Base-by-base conservation (phyloP, 2,329 filamentous ascomycete species). In the Colletotrichum neosansevieriae region DNA sequence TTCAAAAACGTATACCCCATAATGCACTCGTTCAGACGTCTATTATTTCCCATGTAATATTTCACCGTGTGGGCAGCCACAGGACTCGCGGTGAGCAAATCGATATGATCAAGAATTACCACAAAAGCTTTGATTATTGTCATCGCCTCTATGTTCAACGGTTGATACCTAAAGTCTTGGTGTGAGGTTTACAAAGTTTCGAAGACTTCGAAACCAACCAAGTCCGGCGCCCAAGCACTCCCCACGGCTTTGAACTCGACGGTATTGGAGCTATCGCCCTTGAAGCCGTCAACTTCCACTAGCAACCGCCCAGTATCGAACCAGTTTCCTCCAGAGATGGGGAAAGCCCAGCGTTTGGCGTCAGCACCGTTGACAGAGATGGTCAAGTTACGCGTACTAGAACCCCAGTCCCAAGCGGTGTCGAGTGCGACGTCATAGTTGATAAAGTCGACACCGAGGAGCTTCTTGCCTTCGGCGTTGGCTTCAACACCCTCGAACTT, bases 301-400 rank as follows among this genome's bases (percentile, higher is more conserved):
- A 78, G 76, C 70, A 86, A 65, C 0, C 82, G 79, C 1, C 81
- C 83, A 0, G 79, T 80, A 74, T 86, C 84, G 62, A 77, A 83
- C 85, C 85, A 88, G 63, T 86, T 80, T 2, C 79, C 77, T 0
- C 84, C 85, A 0, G 82, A 81, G 13, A 87, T 75, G 0, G 85
- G 84, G 21, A 86, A 84, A 0, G 84, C 83, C 70, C 85, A 82
- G 1, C 84, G 74, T 71, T 84, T 83, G 0, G 78, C 74, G 0
- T 71, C 62, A 0, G 74, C 76, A 1, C 77, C 79, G 29, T 87
- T 87, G n/a, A 87, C 78, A 0, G 78, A 73, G 13, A 87, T 74
- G 0, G 84, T 85, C 73, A 86, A 78, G 61, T 86, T 86, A 1
- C 84, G 75, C 0, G 84, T 81, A 70, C 86, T 87, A 0, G 80